Percentiles rank a stretch among this genome's conserved stretches.
Evolutionary conservation across 805 yeast species (phyloP).

Genomic region (Candida arabinofermentans): DNA sequence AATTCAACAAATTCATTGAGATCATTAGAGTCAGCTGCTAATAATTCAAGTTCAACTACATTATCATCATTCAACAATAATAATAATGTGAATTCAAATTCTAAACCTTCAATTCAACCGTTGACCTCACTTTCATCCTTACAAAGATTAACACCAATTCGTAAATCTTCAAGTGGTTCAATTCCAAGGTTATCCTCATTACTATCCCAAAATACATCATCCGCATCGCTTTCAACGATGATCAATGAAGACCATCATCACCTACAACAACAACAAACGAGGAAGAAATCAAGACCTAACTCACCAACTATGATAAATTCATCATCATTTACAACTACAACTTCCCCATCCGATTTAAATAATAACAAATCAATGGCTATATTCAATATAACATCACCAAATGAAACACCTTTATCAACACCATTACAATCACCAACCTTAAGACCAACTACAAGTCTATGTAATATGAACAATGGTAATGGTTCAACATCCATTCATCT

Average conservation of each 20-base stretch:
- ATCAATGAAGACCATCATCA: constrained; percentile 12
- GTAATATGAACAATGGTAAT: constrained; percentile 2
- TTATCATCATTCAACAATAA: constrained; percentile 16
- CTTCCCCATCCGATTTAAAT: constrained; percentile 31
- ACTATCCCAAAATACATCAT: constrained; percentile 11
- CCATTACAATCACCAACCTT: constrained; percentile 37
- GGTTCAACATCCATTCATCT: constrained; percentile 20
- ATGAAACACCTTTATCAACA: constrained; percentile 32
- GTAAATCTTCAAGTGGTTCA: constrained; percentile 24
- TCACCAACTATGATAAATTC: constrained; percentile 15
- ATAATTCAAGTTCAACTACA: constrained; percentile 27
- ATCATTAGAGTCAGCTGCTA: constrained; percentile 26
- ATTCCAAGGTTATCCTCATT: constrained; percentile 18
- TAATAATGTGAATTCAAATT: too few species aligned
- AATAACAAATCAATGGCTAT: constrained; percentile 25
- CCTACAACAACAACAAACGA: constrained; percentile 19
- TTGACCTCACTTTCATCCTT: constrained; percentile 41
- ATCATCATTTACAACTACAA: constrained; percentile 40
- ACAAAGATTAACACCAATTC: constrained; percentile 61
- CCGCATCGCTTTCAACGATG: constrained; percentile 24
- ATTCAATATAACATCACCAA: constrained; percentile 32
- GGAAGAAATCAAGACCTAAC: constrained; percentile 36
- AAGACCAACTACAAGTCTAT: constrained; percentile 19
- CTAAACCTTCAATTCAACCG: constrained; percentile 15
- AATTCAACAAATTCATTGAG: constrained; percentile 29